Percentiles rank a stretch among this genome's conserved stretches.
phyloP scores from a whole-genome alignment of 768 basidiomycete species.

The Auricularia cornea region DNA sequence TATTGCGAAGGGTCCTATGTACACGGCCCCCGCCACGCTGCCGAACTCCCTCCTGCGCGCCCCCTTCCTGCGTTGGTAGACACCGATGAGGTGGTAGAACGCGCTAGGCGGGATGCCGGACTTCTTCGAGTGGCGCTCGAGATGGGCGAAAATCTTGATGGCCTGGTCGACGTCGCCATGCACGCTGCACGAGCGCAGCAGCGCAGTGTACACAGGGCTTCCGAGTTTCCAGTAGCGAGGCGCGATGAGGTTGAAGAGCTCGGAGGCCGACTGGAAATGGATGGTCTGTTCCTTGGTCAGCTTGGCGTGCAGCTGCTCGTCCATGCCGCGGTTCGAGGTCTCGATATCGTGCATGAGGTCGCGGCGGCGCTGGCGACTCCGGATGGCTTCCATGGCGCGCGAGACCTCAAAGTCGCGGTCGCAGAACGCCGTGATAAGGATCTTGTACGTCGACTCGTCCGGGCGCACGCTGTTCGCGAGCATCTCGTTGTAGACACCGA shows the following conservation, averaged over 20 bases:
- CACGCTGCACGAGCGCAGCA: constrained; percentile 55
- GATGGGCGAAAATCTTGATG: constrained; percentile 52
- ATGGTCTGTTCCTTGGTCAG: constrained; percentile 65
- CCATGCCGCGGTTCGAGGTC: constrained; percentile 14
- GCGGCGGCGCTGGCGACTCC: constrained; percentile 33
- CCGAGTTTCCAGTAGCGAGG: constrained; percentile 15
- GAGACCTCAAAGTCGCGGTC: constrained; percentile 61
- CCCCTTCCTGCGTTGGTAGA: constrained; percentile 44
- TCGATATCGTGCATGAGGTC: constrained; percentile 21
- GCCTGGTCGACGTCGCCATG: constrained; percentile 53
- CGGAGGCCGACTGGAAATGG: constrained; percentile 56
- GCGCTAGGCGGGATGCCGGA: constrained; percentile 28
- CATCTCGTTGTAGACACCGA: constrained; percentile 69
- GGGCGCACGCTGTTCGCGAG: constrained; percentile 54
- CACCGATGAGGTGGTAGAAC: constrained; percentile 50
- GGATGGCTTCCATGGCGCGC: constrained; percentile 33
- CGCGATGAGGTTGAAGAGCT: constrained; percentile 18
- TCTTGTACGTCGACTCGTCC: constrained; percentile 50
- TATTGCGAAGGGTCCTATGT: no score
- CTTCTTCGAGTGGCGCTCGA: constrained; percentile 31
- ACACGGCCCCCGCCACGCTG: no score
- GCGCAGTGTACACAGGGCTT: constrained; percentile 35
- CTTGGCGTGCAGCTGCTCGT: constrained; percentile 31
- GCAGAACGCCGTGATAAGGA: constrained; percentile 53
- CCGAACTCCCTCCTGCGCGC: constrained; percentile 51